Evolutionary conservation across 2,329 filamentous ascomycete species (phyloP).

Genomic region (Aureobasidium lini): DNA sequence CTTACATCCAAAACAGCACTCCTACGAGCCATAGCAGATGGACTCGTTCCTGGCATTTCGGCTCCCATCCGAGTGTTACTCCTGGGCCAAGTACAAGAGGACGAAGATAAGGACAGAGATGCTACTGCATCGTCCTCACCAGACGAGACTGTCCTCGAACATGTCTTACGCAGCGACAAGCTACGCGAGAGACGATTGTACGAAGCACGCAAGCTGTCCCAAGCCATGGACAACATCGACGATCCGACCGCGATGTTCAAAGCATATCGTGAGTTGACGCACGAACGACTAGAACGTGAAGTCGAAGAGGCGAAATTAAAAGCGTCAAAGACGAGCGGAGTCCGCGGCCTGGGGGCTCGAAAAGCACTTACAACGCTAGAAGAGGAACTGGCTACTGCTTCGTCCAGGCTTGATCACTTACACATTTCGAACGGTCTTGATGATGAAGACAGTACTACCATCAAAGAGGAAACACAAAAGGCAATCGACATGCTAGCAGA

Average conservation of each 20-base stretch:
- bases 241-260: conserved; percentile 15
- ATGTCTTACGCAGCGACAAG: conserved; percentile 20
- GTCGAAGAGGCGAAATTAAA: conserved; percentile 40
- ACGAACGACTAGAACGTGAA: conserved; percentile 17
- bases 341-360: conserved; percentile 65
- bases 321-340: conserved; percentile 65
- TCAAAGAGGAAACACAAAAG: conserved; percentile 60
- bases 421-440: neutral
- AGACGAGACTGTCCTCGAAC: conserved; percentile 20
- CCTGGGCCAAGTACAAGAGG: conserved; percentile 55
- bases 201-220: conserved; percentile 13
- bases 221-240: conserved; percentile 4
- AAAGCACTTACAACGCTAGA: conserved; percentile 66
- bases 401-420: neutral
- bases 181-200: conserved; percentile 17
- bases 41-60: conserved; percentile 69
- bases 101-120: neutral
- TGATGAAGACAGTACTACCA: conserved; percentile 42
- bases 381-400: conserved; percentile 47
- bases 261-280: conserved; percentile 16
- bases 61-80: conserved; percentile 58
- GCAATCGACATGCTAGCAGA: conserved; percentile 63
- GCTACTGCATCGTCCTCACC: neutral
- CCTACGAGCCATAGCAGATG: conserved; percentile 66
- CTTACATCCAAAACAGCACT: conserved; percentile 43